Evolutionary conservation across 2,329 filamentous ascomycete species (phyloP).

Genomic region (Colletotrichum falcatum): DNA sequence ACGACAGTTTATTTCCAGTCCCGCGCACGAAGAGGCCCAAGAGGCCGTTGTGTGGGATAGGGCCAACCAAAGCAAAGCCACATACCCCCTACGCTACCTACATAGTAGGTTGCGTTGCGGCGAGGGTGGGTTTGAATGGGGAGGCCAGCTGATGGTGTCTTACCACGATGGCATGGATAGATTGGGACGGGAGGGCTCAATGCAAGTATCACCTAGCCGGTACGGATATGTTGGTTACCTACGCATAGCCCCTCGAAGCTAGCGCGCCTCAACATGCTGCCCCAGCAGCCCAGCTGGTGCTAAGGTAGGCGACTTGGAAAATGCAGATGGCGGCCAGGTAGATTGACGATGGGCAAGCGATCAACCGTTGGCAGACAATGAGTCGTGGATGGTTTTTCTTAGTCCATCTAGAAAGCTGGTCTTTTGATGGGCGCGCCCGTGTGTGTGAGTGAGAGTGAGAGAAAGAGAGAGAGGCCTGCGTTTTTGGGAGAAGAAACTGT

Average conservation of each 20-base stretch:
- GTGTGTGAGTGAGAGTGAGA: too few species aligned
- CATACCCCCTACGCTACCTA: too few species aligned
- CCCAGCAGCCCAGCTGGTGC: slow-evolving; percentile 6
- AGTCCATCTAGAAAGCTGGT: neutral
- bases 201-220: slow-evolving; percentile 19
- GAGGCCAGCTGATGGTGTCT: slow-evolving; percentile 39
- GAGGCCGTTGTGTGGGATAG: slow-evolving; percentile 16
- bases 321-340: neutral
- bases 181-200: slow-evolving; percentile 21
- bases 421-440: too few species aligned
- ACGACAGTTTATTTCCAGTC: slow-evolving; percentile 12
- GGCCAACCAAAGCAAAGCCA: slow-evolving; percentile 13
- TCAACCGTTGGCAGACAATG: neutral
- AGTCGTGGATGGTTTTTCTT: neutral
- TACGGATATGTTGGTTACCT: slow-evolving; percentile 3
- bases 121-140: slow-evolving; percentile 14
- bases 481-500: neutral
- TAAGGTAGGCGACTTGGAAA: neutral
- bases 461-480: neutral
- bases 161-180: slow-evolving; percentile 27
- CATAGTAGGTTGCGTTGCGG: neutral
- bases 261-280: slow-evolving; percentile 13
- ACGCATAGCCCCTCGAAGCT: slow-evolving; percentile 6
- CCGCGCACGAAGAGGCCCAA: slow-evolving; percentile 10
- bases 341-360: neutral